Base-by-base conservation (phyloP, 805 yeast genomes). In the Pichia ethanolica region DNA sequence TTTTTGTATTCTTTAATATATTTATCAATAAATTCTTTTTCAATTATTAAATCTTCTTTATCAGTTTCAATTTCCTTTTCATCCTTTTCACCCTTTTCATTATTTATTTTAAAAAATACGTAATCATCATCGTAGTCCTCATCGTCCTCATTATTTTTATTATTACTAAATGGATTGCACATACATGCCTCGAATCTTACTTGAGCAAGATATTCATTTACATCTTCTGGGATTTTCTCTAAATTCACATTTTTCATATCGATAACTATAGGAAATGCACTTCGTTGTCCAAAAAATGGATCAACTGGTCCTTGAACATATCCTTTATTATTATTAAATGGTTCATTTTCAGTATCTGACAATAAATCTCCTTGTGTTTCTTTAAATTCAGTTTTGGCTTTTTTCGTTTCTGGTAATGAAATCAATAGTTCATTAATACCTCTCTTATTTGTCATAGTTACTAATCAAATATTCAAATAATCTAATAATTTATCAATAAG, bases 241-340 rank as follows among this genome's bases (percentile, higher is more conserved):
- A 52, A 43, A 44, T 64, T 62, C 5, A 57, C 49, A 4, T 44
- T 30, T 1, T 32, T 44, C 12, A 58, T 39, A 44, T 58, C 59
- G 9, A 67, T 47, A 1, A 47, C 39, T 9, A 68, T 47, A 0
- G 71, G 71, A 35, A 68, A 68, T 13, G 70, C 71, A 37, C 67
- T 48, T 37, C 67, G 44, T 49, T 68, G 71, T 0, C 71, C 71
- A 55, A 66, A 67, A 12, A 59, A 41, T 4, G 68, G 66, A 49
- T 68, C 71, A n/a, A 67, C 13, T 0, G 69, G 69, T 0, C 71
- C 71, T 28, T 56, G 61, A 12, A 59, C 57, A 40, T 58, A 53
- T 7, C 42, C 46, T 26, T 39, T 50, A 13, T 32, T 44, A 3
- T 25, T 39, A 33, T 39, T n/a, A 12, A 7, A 26, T 10, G 35